These are phyloP conservation scores for Rhizopogon vinicolor DNA, from an alignment of 768 basidiomycete species.

Conservation along the genomic window DNA sequence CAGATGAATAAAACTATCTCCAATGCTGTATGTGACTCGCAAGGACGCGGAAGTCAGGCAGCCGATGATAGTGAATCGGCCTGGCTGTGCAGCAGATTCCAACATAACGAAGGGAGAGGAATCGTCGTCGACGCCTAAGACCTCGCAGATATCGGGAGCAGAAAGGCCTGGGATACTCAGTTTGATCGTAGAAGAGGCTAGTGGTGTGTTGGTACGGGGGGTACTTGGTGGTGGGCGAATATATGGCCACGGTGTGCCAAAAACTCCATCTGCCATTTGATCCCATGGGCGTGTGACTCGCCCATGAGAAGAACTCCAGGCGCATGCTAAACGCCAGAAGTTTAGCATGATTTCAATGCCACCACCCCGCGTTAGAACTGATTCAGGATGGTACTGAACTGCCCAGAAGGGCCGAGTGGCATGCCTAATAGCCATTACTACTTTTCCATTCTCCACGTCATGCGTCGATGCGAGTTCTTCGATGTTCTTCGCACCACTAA, in stretches of 20 bases:
- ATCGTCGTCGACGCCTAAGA: constrained; percentile 56
- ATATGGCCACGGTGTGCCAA: constrained; percentile 61
- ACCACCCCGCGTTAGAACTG: constrained; percentile 65
- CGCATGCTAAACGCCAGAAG: constrained; percentile 66
- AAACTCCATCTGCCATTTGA: constrained; percentile 21
- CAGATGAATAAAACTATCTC: constrained; percentile 45
- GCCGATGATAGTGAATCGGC: constrained; percentile 69
- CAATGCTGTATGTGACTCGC: constrained; percentile 54
- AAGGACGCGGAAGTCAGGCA: constrained; percentile 49
- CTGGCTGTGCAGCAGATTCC: constrained; percentile 74
- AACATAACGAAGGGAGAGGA: constrained; percentile 61
- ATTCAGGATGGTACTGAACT: constrained; percentile 89
- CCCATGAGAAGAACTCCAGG: constrained; percentile 43
- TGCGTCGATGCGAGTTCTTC: constrained; percentile 67
- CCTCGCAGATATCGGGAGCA: constrained; percentile 50
- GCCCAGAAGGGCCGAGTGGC: constrained; percentile 71
- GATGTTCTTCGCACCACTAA: constrained; percentile 41
- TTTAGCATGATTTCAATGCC: constrained; percentile 66
- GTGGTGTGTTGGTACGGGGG: constrained; percentile 6
- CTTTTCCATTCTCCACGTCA: constrained; percentile 56
- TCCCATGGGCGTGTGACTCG: constrained; percentile 42
- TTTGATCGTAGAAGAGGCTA: constrained; percentile 26
- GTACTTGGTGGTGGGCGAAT: constrained; percentile 21
- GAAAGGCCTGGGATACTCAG: constrained; percentile 41
- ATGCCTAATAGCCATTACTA: constrained; percentile 75